Base-by-base conservation (phyloP, 148 eudicot species). In the Cornus florida region DNA sequence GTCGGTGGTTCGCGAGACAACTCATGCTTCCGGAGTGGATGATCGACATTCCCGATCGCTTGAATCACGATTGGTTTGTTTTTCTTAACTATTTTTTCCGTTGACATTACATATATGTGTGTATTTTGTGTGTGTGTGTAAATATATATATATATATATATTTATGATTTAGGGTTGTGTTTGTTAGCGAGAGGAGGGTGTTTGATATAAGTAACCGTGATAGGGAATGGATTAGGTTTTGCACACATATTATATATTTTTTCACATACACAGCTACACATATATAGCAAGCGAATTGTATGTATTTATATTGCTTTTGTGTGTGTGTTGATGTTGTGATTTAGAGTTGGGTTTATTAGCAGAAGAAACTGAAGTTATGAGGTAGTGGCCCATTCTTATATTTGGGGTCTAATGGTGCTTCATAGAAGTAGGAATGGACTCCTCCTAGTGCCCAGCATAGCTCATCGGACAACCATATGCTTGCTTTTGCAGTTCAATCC, bases 1-100 rank as follows among this genome's bases (percentile, higher is more conserved):
- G 97, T 1, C 83, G 84, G 38, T 93, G 97, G 98, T 95, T 93
- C 56, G 92, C 98, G 11, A 86, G 88, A 57, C 98, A 95, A 83
- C 87, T 95, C 67, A 93, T 95, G 98, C 91, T 95, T 70, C 98
- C 97, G n/a, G 98, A 95, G 83, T 95, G 98, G 98, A 95, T 95
- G 97, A 88, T 93, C 39, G 98, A 95, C 59, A 88, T 95, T 16
- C 98, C 98, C 35, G 86, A 90, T 66, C 73, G 82, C 11, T 86
- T 95, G 20, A 75, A 53, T 19, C 73, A 78, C 10, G 98, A 95
- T 64, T 95, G 98, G 98, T 95, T 75, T 17, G 80, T 10, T 60
- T 43, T 35, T 60, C 43, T 13, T 64, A 16, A 65, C 32, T 28
- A 5, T 39, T 28, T 20, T 38, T 3, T 73, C 6, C 23, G 56